Evolutionary conservation across 805 yeast species (phyloP).

Genomic region (Clavispora fructus): DNA sequence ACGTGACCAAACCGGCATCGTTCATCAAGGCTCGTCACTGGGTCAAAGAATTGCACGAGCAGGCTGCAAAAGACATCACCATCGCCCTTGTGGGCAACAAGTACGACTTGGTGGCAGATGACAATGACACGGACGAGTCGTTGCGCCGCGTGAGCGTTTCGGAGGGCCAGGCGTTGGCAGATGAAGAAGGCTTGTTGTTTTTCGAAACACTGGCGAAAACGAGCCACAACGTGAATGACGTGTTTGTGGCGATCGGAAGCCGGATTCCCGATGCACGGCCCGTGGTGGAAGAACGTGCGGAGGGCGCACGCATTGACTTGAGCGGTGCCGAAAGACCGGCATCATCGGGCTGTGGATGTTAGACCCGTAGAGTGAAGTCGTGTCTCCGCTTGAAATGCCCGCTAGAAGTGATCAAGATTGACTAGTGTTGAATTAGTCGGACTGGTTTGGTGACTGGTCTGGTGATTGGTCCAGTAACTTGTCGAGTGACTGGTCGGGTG

Average conservation of each 20-base stretch:
- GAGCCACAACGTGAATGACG: constrained; percentile 82
- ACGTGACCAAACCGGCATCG: constrained; percentile 65
- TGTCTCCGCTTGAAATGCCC: too few species aligned
- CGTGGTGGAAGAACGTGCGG: constrained; percentile 10
- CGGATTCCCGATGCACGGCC: constrained; percentile 57
- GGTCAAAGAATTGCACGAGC: constrained; percentile 77
- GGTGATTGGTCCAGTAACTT: too few species aligned
- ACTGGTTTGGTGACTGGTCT: too few species aligned
- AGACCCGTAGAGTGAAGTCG: too few species aligned
- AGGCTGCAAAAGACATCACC: constrained; percentile 68
- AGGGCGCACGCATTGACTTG: constrained; percentile 30
- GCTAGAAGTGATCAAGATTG: too few species aligned
- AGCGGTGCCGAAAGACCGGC: constrained; percentile 16
- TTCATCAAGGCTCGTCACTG: constrained; percentile 67
- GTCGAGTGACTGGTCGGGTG: too few species aligned
- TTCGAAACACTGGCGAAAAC: constrained; percentile 95
- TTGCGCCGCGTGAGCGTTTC: constrained; percentile 75
- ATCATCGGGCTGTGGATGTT: constrained; percentile 17
- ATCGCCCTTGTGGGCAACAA: constrained; percentile 85
- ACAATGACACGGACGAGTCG: constrained; percentile 42
- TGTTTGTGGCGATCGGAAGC: constrained; percentile 83
- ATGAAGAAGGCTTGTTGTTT: constrained; percentile 84
- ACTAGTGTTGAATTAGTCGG: too few species aligned
- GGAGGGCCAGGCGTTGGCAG: constrained; percentile 84
- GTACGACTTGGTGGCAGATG: constrained; percentile 48